Base-by-base conservation (phyloP, 176 grass and related monocot species). In the Echinochloa phyllopogon region DNA sequence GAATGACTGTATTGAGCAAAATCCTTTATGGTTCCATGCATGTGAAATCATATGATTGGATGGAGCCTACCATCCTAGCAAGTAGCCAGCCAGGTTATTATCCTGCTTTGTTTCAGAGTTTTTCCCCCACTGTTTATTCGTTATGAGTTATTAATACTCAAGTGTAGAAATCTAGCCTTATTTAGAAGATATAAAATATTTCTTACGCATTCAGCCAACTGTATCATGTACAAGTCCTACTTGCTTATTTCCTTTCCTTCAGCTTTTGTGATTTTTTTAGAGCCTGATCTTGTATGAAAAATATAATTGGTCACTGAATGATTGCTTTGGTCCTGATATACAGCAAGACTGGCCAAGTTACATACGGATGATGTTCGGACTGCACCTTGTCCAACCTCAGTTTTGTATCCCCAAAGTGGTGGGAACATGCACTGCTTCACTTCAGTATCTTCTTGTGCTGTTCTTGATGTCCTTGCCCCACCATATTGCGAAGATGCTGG, bases 1-100 rank as follows among this genome's bases (percentile, higher is more conserved):
- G 87, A 78, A 98, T 98, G 93, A 98, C 91, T 63, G 96, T 98
- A 16, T 71, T 98, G 74, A 98, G 96, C 84, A 98, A 98, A 91
- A 88, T 98, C 14, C 77, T 98, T 25, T 95, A 92, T 90, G 96
- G 96, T 66, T 98, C 93, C 18, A 86, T 98, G 89, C 96, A 98
- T 61, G 91, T 95, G 37, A 98, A 95, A 82, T 95, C 96, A 29
- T 98, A 98, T 87, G 96, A 98, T 56, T 98, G 93, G 96, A 59
- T 89, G 44, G 96, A 98, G 25, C 96, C 93, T 81, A 52, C 93
- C 44, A 60, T 83, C 55, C 0, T 87, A 83, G 84, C 80, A 89
- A 93, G 55, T 65, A 70, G 41, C n/a, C 77, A 80, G 55, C 67
- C 87, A 88, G 91, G 88, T 82, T 49, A 65, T 72, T 80, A 82